Base-by-base conservation (phyloP, 768 basidiomycete genomes). In the Mycena metata region DNA sequence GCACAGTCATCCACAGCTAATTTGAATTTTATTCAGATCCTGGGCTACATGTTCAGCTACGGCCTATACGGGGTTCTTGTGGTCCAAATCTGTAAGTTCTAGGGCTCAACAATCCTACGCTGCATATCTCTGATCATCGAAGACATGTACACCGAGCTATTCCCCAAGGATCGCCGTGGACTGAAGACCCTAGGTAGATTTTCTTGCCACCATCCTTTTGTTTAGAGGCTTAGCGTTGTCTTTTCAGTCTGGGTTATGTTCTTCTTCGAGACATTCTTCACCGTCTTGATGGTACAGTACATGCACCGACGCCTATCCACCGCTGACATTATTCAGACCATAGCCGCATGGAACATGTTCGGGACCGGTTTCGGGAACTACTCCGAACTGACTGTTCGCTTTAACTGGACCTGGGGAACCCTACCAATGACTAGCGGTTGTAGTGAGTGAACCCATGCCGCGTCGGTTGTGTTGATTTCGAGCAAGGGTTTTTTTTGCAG, bases 321-420 rank as follows among this genome's bases (percentile, higher is more conserved):
- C 3, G 30, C 30, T 30, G 6, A 30, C 30, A 6, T 30, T 30
- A 30, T 30, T 30, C 30, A 30, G 33, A 70, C 65, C 9, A 67
- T 74, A 16, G 73, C 55, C 24, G 71, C 69, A 33, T 74, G 71
- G 71, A 61, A 66, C 4, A 50, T 30, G 15, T 71, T 68, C 35
- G 73, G 69, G 2, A 16, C 55, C 1, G 65, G 68, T 5, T 74
- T 30, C 30, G 30, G 73, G 73, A 71, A 71, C 1, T 45, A 74
- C 55, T 13, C 50, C 5, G 60, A 56, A 17, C 42, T 52, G 15
- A 46, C 70, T 26, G 16, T 39, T 33, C 11, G 23, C 21, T 16
- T 72, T n/a, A 49, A 72, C 60, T 74, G 73, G 73, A 21, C 69
- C 0, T 74, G 62, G 60, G 16, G 30, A 3, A 39, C 57, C 5